A percentile compares a stretch with the other conserved stretches of the same genome.
These are phyloP conservation scores for Penicillium desertorum DNA, from an alignment of 495 filamentous ascomycete species.

Conservation along the genomic window DNA sequence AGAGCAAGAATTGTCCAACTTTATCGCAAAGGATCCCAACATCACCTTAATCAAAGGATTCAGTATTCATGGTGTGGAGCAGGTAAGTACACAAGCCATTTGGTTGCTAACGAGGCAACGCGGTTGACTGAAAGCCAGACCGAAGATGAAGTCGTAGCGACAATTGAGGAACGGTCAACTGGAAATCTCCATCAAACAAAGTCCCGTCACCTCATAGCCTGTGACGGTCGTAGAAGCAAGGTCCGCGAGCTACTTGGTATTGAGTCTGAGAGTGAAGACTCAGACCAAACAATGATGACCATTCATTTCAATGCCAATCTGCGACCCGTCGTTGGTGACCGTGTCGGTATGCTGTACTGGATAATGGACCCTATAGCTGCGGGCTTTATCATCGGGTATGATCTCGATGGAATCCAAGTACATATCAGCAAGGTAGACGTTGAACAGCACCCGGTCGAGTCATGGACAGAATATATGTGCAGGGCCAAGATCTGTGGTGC, in stretches of 20 bases:
- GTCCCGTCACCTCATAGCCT: slow-evolving; percentile 34
- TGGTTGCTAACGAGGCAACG: background rate
- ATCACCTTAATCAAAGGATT: slow-evolving; percentile 13
- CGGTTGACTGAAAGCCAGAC: slow-evolving; percentile 10
- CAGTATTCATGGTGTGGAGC: slow-evolving; percentile 19
- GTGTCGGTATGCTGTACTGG: slow-evolving; percentile 48
- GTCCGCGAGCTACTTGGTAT: slow-evolving; percentile 35
- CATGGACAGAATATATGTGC: slow-evolving; percentile 36
- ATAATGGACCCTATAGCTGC: slow-evolving; percentile 42
- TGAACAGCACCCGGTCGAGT: slow-evolving; percentile 34
- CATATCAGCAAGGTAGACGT: slow-evolving; percentile 45
- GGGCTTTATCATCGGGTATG: slow-evolving; percentile 45
- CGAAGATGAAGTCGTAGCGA: slow-evolving; percentile 20
- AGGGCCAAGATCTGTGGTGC: slow-evolving; percentile 35
- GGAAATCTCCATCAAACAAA: slow-evolving; percentile 19
- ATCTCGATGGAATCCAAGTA: slow-evolving; percentile 40
- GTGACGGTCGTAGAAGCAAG: slow-evolving; percentile 39
- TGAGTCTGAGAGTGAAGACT: slow-evolving; percentile 39
- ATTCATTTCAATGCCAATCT: slow-evolving; percentile 46
- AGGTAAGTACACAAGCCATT: slow-evolving; percentile 12
- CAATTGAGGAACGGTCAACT: slow-evolving; percentile 21
- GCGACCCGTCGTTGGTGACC: slow-evolving; percentile 31
- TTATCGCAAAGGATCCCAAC: slow-evolving; percentile 12
- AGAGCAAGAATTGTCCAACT: slow-evolving; percentile 21
- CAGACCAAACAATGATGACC: slow-evolving; percentile 48